A percentile compares a stretch with the other conserved stretches of the same genome.
phyloP scores from a whole-genome alignment of 1,284 basidiomycete genomes.

The Termitomyces sp. region DNA sequence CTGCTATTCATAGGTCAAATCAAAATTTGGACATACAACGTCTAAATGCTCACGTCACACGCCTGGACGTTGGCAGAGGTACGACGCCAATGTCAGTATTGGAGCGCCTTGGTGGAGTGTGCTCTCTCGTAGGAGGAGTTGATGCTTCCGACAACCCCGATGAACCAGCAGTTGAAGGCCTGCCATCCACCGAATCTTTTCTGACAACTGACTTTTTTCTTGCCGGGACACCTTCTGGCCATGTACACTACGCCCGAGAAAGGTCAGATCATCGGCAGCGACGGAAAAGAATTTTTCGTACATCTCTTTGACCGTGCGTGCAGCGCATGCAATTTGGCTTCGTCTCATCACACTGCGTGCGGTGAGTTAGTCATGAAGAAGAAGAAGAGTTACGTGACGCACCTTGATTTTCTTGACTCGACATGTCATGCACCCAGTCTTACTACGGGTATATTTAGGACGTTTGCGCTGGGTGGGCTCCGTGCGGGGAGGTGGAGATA shows the following conservation, averaged over 20 bases:
- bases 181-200: conserved; percentile 21
- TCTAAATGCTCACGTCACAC: conserved; percentile 42
- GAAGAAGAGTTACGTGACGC: conserved; percentile 19
- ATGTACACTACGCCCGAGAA: conserved; percentile 58
- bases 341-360: conserved; percentile 68
- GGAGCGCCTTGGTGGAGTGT: conserved; percentile 51
- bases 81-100: conserved; percentile 48
- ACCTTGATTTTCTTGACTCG: conserved; percentile 86
- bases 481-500: conserved; percentile 41
- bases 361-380: conserved; percentile 8
- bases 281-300: conserved; percentile 29
- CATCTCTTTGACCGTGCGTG: conserved; percentile 73
- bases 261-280: conserved; percentile 8
- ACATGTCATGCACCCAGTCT: conserved; percentile 81
- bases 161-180: conserved; percentile 24
- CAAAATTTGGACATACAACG: neutral
- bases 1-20: conserved; percentile 23
- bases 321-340: conserved; percentile 79
- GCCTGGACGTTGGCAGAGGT: conserved; percentile 43
- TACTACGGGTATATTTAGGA: conserved; percentile 82
- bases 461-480: conserved; percentile 64
- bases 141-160: conserved; percentile 32
- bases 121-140: conserved; percentile 61
- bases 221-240: conserved; percentile 66
- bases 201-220: conserved; percentile 22